phyloP scores from a whole-genome alignment of 2,329 filamentous ascomycete species.

The Aurifilum marmelostoma region DNA sequence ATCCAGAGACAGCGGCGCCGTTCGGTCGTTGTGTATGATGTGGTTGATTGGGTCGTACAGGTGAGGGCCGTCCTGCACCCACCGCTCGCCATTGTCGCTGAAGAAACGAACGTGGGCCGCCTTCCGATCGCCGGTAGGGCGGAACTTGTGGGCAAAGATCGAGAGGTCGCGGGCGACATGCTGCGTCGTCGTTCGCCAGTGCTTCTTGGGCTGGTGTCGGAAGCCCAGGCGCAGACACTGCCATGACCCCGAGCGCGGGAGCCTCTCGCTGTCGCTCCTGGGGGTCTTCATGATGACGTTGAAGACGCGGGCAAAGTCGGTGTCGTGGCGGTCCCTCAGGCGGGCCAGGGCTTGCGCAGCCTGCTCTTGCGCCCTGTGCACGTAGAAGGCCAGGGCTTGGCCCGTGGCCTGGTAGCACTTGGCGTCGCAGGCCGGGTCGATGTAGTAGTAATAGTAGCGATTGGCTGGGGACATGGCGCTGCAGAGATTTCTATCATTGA shows the following conservation, averaged over 20 bases:
- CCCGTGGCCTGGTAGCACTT: constrained; percentile 17
- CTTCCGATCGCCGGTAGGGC: neutral
- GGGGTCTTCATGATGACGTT: constrained; percentile 24
- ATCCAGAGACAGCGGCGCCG: neutral
- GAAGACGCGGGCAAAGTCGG: constrained; percentile 25
- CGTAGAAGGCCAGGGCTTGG: constrained; percentile 9
- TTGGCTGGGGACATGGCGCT: neutral
- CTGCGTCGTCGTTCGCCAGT: constrained; percentile 14
- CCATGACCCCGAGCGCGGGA: constrained; percentile 9
- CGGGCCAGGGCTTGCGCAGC: constrained; percentile 14
- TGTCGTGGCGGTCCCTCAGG: constrained; percentile 11
- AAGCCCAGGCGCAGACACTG: constrained; percentile 8
- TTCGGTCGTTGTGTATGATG: constrained; percentile 5
- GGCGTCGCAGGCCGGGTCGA: constrained; percentile 24
- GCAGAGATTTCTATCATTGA: neutral
- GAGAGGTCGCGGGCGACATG: constrained; percentile 16
- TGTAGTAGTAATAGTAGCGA: constrained; percentile 24
- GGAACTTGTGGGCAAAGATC: constrained; percentile 10
- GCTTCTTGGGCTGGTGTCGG: neutral
- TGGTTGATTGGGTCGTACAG: constrained; percentile 19
- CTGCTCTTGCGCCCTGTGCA: constrained; percentile 15
- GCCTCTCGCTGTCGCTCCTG: neutral
- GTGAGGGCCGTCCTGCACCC: constrained; percentile 7
- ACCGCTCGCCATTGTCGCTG: constrained; percentile 14
- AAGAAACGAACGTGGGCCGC: constrained; percentile 15